phyloP scores from a whole-genome alignment of 352 stramenopile species.

The Phytophthora cryptogea region DNA sequence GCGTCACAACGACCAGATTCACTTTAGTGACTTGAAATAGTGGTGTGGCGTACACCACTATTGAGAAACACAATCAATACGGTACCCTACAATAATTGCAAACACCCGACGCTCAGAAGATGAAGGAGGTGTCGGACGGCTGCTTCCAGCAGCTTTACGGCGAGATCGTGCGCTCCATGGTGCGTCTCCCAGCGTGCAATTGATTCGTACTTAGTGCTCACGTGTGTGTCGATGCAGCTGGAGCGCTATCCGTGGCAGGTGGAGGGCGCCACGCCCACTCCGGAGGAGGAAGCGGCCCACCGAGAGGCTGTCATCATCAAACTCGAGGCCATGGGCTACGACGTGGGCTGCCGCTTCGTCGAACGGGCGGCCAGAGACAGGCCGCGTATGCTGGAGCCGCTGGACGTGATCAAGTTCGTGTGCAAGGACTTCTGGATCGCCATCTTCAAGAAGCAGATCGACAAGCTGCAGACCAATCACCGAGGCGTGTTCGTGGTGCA shows the following conservation, averaged over 20 bases:
- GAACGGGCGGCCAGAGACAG: conserved; percentile 75
- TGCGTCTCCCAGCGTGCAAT: conserved; percentile 24
- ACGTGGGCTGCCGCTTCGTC: conserved; percentile 85
- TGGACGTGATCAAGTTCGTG: conserved; percentile 98
- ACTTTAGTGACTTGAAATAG: conserved; percentile 16
- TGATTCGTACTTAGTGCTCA: neutral
- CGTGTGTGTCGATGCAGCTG: conserved; percentile 40
- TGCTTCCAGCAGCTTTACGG: conserved; percentile 90
- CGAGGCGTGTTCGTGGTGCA: conserved; percentile 95
- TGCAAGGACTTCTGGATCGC: conserved; percentile 98
- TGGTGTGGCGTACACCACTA: neutral
- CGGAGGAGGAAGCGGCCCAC: conserved; percentile 36
- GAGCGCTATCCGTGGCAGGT: conserved; percentile 61
- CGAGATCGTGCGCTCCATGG: conserved; percentile 87
- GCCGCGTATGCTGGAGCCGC: conserved; percentile 82
- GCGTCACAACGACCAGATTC: conserved; percentile 17
- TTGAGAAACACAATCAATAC: neutral
- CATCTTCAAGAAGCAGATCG: conserved; percentile 98
- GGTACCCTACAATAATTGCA: conserved; percentile 1
- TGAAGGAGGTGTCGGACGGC: conserved; percentile 87
- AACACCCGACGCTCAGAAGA: conserved; percentile 15
- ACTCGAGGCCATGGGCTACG: conserved; percentile 86
- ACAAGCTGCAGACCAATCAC: conserved; percentile 98
- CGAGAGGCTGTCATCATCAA: conserved; percentile 82
- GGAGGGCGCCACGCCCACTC: conserved; percentile 26